Evolutionary conservation across 768 basidiomycete species (phyloP).

Genomic region (Suillus spraguei): DNA sequence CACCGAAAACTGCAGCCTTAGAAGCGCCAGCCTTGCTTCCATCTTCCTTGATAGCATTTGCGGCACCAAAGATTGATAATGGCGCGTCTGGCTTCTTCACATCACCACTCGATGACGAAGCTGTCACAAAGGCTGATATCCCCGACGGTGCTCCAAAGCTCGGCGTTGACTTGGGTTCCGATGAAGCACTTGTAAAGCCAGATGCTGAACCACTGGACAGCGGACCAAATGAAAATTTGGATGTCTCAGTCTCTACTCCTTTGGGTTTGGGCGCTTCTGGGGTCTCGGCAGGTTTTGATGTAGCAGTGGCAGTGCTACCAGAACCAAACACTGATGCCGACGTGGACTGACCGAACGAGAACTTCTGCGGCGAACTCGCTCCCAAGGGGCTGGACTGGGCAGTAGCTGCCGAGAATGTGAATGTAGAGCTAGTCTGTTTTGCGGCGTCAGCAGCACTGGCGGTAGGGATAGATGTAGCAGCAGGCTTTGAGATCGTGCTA

Average conservation of each 20-base stretch:
- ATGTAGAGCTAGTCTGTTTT: constrained; percentile 22
- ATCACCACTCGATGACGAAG: constrained; percentile 23
- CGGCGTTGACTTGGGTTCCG: constrained; percentile 21
- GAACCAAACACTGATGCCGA: neutral
- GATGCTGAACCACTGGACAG: constrained; percentile 13
- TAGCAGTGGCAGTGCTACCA: neutral
- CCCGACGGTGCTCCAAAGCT: constrained; percentile 26
- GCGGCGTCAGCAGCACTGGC: constrained; percentile 10
- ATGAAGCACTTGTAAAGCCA: constrained; percentile 11
- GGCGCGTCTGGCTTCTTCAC: constrained; percentile 29
- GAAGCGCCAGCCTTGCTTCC: constrained; percentile 16
- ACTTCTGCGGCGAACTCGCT: constrained; percentile 9
- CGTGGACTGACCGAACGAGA: neutral
- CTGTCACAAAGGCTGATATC: constrained; percentile 24
- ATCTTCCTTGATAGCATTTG: constrained; percentile 15
- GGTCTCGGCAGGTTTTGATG: constrained; percentile 14
- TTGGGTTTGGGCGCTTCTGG: constrained; percentile 23
- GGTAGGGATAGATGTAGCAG: constrained; percentile 4
- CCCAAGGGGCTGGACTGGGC: constrained; percentile 11
- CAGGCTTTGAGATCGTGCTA: neutral
- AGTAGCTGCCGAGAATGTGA: constrained; percentile 22
- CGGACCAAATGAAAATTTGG: constrained; percentile 31
- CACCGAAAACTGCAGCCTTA: constrained; percentile 24
- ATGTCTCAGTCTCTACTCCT: constrained; percentile 13
- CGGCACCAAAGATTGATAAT: constrained; percentile 39